Evolutionary conservation across 192 early-diverging fungal genomes (phyloP), one percentile per base, ranked within the genome.

Genomic region (Gaertneriomyces sp.): DNA sequence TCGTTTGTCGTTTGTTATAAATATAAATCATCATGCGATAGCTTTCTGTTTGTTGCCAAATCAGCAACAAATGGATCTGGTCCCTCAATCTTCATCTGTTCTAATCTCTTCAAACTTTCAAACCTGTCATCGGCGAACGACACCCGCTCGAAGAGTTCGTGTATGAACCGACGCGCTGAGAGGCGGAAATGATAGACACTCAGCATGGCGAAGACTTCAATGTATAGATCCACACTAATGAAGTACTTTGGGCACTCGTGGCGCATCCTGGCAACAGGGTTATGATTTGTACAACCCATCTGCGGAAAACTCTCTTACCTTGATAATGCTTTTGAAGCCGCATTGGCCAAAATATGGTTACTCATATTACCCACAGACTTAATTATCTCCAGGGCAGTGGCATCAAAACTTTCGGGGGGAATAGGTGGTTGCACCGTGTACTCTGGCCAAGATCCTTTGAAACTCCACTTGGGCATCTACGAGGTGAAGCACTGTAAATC

Each of bases 321-420:
- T 46, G 84, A 77, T 6, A 93, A 62, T 20, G 79, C 78, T 53
- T 86, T 88, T 20, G 88, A 89, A 3, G 90, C 89, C n/a, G 81
- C 85, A 58, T 85, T 88, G 6, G 89, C 86, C 38, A 93, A 70
- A 66, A 93, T 91, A 63, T 91, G 87, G 60, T 94, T 94, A 49
- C 85, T 86, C 58, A 94, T 76, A 68, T 90, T 90, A 45, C 89
- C 88, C 49, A 91, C 81, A 19, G 76, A 76, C 66, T 80, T 81
- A 33, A 94, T 60, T 53, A 94, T 85, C 57, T 88, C 88, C 58
- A 77, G 69, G 66, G 84, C 85, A 10, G 79, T 69, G 71, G 74
- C 42, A 71, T 76, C 58, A 72, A 78, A 38, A 69, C 41, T 55
- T 41, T 50, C n/a, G 75, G 12, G 60, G 45, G 4, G 4, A 38